Evolutionary conservation across 192 early-diverging fungal species (phyloP).

Genomic region (Ambispora gerdemannii): DNA sequence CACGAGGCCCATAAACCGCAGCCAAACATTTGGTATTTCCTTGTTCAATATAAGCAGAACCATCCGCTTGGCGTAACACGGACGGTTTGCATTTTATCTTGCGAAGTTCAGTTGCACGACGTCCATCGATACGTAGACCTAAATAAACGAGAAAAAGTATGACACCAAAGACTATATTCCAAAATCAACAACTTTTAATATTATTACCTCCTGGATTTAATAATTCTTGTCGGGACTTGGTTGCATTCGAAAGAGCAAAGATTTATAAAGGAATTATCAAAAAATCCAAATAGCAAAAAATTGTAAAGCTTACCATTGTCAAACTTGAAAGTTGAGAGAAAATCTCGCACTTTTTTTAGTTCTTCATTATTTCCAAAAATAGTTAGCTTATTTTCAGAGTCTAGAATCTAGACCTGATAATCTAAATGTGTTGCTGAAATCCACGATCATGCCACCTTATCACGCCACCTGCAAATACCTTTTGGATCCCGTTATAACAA

Average conservation of each 20-base stretch:
- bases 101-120: slow-evolving; percentile 84
- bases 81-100: slow-evolving; percentile 76
- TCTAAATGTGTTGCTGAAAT: too few species aligned
- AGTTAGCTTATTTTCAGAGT: too few species aligned
- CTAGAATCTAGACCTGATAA: too few species aligned
- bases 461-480: too few species aligned
- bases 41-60: slow-evolving; percentile 91
- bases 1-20: slow-evolving; percentile 90
- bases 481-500: too few species aligned
- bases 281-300: background rate
- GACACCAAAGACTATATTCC: background rate
- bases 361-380: too few species aligned
- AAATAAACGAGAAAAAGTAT: background rate
- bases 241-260: background rate
- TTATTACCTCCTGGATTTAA: slow-evolving; percentile 1
- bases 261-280: background rate
- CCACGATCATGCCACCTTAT: too few species aligned
- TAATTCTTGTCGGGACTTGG: slow-evolving; percentile 14
- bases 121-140: slow-evolving; percentile 93
- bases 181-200: background rate
- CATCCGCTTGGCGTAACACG: slow-evolving; percentile 82
- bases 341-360: too few species aligned
- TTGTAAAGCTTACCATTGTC: background rate
- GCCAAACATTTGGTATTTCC: slow-evolving; percentile 94
- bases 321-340: too few species aligned